Conservation (phyloP, 306 rosid genomes). For the Rosa rugosa region DNA sequence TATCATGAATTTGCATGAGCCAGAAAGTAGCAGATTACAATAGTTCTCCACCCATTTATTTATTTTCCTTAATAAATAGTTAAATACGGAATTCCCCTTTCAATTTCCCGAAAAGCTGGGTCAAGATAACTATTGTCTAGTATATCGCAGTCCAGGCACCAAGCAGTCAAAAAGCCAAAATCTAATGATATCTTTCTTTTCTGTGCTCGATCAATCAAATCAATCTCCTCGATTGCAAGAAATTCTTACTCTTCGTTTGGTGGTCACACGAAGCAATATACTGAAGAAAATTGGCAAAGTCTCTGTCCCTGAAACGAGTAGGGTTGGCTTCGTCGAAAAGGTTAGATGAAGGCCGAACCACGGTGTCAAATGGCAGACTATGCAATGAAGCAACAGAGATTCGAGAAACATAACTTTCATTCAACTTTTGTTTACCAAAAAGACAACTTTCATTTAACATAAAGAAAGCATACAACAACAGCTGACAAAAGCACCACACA, state of each 20-base stretch:
- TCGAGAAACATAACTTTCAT: conserved; percentile 1
- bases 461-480: no score
- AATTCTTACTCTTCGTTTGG: conserved; percentile 17
- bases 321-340: conserved; percentile 29
- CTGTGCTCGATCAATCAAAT: background rate
- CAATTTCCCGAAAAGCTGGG: no score
- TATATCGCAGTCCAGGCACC: background rate
- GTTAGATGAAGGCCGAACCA: conserved; percentile 17
- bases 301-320: conserved; percentile 29
- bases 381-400: conserved; percentile 32
- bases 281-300: conserved; percentile 22
- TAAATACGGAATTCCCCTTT: no score
- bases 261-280: conserved; percentile 18
- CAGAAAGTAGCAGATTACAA: no score
- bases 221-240: conserved; percentile 27
- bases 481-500: no score
- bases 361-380: conserved; percentile 19
- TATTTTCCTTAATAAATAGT: no score
- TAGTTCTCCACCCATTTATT: no score
- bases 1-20: no score
- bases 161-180: background rate
- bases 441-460: no score
- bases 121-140: no score
- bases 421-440: no score
- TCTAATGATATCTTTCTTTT: no score